These are phyloP conservation scores for Vitis riparia DNA, from an alignment of 164 flowering plant species.

Conservation along the genomic window DNA sequence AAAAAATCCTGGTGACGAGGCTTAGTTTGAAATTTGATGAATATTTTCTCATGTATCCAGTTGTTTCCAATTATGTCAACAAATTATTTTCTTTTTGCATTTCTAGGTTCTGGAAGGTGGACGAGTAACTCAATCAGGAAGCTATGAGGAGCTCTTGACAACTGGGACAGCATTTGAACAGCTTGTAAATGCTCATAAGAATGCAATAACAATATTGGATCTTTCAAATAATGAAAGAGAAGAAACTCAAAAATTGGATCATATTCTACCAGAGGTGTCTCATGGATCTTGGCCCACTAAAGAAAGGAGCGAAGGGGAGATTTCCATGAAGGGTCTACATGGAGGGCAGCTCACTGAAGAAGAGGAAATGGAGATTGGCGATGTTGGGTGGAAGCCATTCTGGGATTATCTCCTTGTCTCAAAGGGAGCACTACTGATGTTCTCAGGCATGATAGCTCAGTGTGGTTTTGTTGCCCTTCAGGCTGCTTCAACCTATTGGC, in stretches of 20 bases:
- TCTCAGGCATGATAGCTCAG: constrained; percentile 33
- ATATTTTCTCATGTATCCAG: too few relatives aligned
- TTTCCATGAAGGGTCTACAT: constrained; percentile 29
- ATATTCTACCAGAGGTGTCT: constrained; percentile 16
- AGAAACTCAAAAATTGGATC: constrained; percentile 8
- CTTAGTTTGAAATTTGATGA: too few relatives aligned
- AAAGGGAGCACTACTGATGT: constrained; percentile 36
- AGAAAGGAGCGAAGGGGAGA: constrained; percentile 38
- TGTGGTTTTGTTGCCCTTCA: constrained; percentile 55
- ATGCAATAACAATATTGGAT: constrained; percentile 43
- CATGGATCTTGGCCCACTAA: constrained; percentile 5
- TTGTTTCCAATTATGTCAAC: too few relatives aligned
- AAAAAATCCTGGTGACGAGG: constrained; percentile 61
- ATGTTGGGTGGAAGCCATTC: constrained; percentile 75
- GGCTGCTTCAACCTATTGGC: constrained; percentile 70
- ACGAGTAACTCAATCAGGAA: constrained; percentile 62
- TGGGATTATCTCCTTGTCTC: constrained; percentile 61
- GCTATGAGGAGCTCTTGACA: constrained; percentile 55
- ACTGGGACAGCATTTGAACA: constrained; percentile 72
- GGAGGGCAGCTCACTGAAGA: constrained; percentile 68
- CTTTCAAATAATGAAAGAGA: constrained; percentile 10
- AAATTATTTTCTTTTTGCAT: neutral
- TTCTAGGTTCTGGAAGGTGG: constrained; percentile 73
- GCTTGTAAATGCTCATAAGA: constrained; percentile 78
- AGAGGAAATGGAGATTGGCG: constrained; percentile 71